A percentile compares a stretch with the other conserved stretches of the same genome.
These are phyloP conservation scores for Salvia rosmarinus DNA, from an alignment of 257 asterid species.

Conservation along the genomic window DNA sequence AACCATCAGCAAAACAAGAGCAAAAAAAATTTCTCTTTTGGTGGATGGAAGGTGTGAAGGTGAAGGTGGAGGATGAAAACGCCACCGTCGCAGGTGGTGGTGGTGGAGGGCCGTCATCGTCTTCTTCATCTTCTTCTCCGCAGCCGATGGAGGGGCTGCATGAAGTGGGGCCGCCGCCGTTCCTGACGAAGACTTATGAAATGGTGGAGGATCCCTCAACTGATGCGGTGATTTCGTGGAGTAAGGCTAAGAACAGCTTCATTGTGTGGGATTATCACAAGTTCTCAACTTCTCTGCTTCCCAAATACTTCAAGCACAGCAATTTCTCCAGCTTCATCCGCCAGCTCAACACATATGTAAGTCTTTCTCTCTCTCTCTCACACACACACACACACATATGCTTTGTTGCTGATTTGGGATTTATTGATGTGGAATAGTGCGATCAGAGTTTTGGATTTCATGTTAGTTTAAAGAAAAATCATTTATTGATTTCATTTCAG, in stretches of 20 bases:
- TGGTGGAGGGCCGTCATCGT: slow-evolving; percentile 23
- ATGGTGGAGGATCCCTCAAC: slow-evolving; percentile 92
- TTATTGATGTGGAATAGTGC: neutral
- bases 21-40: neutral
- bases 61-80: slow-evolving; percentile 57
- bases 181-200: slow-evolving; percentile 74
- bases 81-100: slow-evolving; percentile 14
- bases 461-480: neutral
- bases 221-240: slow-evolving; percentile 85
- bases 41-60: slow-evolving; percentile 40
- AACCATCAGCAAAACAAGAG: neutral
- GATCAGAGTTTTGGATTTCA: neutral
- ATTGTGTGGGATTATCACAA: slow-evolving; percentile 78
- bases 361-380: slow-evolving; percentile 31
- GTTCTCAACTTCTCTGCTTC: slow-evolving; percentile 80
- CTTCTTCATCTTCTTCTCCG: slow-evolving; percentile 51
- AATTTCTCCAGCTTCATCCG: slow-evolving; percentile 96
- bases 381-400: too few relatives aligned
- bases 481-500: neutral
- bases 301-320: slow-evolving; percentile 80
- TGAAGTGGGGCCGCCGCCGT: slow-evolving; percentile 89
- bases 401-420: neutral
- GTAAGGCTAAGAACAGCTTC: slow-evolving; percentile 73
- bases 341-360: slow-evolving; percentile 97
- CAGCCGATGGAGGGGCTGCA: slow-evolving; percentile 85